A percentile compares a stretch with the other conserved stretches of the same genome.
phyloP scores from a whole-genome alignment of 2,329 filamentous ascomycete species.

The Exophiala spinifera region DNA sequence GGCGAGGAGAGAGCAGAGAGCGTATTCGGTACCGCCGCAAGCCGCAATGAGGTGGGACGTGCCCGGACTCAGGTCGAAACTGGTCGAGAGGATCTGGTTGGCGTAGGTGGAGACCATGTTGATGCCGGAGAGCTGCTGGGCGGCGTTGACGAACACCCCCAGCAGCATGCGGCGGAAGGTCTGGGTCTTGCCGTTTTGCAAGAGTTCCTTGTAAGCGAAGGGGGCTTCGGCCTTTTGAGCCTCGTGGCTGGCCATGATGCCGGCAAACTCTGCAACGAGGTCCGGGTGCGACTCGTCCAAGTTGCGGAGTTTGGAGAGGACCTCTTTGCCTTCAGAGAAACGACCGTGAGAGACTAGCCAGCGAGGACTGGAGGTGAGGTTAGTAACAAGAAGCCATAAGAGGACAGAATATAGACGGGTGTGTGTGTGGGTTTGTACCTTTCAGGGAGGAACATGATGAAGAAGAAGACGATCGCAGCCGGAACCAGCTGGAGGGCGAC shows the following conservation, averaged over 20 bases:
- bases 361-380: slow-evolving; percentile 56
- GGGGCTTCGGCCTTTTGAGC: slow-evolving; percentile 8
- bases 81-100: slow-evolving; percentile 42
- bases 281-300: background rate
- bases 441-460: slow-evolving; percentile 3
- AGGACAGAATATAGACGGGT: slow-evolving; percentile 37
- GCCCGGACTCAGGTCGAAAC: slow-evolving; percentile 40
- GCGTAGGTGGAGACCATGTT: slow-evolving; percentile 46
- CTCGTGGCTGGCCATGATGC: slow-evolving; percentile 9
- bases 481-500: slow-evolving; percentile 6
- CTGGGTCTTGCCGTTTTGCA: slow-evolving; percentile 57
- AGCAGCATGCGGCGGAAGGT: slow-evolving; percentile 54
- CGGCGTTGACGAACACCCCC: slow-evolving; percentile 56
- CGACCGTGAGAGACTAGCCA: slow-evolving; percentile 57
- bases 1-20: slow-evolving; percentile 50
- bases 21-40: slow-evolving; percentile 54
- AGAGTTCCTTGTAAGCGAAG: slow-evolving; percentile 37
- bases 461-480: slow-evolving; percentile 4
- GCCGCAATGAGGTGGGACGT: slow-evolving; percentile 51
- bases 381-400: slow-evolving; percentile 56
- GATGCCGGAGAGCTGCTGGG: slow-evolving; percentile 48
- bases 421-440: too few species aligned
- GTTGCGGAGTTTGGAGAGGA: slow-evolving; percentile 34
- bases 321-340: slow-evolving; percentile 50
- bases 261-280: slow-evolving; percentile 4